Conservation (phyloP, 2,329 filamentous ascomycete genomes). For the Tolypocladium capitatum region DNA sequence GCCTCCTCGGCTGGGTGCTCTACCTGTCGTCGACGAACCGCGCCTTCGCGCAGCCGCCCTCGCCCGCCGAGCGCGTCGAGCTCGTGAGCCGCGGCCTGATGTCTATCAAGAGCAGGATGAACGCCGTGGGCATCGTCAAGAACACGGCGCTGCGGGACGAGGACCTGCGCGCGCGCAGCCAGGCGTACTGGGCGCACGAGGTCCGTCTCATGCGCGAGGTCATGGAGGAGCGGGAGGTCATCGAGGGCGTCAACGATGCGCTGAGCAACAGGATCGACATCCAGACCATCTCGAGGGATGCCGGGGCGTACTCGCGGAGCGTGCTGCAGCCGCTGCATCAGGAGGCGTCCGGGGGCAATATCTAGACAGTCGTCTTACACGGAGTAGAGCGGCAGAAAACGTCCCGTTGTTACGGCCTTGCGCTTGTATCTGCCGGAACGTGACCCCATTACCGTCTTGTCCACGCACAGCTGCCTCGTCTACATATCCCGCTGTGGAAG, state of each 20-base stretch:
- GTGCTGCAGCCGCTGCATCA: constrained; percentile 21
- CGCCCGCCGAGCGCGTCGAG: constrained; percentile 54
- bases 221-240: constrained; percentile 66
- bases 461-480: constrained; percentile 1
- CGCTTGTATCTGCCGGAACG: neutral
- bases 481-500: neutral
- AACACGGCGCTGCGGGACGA: constrained; percentile 70
- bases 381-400: neutral
- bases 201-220: constrained; percentile 57
- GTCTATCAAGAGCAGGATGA: constrained; percentile 50
- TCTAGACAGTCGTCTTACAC: neutral
- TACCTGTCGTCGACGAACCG: constrained; percentile 72
- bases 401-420: neutral
- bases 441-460: constrained; percentile 1
- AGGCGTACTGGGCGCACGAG: constrained; percentile 73
- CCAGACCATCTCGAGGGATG: constrained; percentile 44
- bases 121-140: constrained; percentile 59
- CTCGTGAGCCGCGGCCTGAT: constrained; percentile 41
- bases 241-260: constrained; percentile 57
- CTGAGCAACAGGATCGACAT: constrained; percentile 53
- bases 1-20: constrained; percentile 47
- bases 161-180: constrained; percentile 49
- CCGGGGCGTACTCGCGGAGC: constrained; percentile 44
- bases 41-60: constrained; percentile 52
- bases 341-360: constrained; percentile 4